A percentile compares a stretch with the other conserved stretches of the same genome.
Conservation (phyloP, 768 basidiomycete genomes). For the Mycena venus region DNA sequence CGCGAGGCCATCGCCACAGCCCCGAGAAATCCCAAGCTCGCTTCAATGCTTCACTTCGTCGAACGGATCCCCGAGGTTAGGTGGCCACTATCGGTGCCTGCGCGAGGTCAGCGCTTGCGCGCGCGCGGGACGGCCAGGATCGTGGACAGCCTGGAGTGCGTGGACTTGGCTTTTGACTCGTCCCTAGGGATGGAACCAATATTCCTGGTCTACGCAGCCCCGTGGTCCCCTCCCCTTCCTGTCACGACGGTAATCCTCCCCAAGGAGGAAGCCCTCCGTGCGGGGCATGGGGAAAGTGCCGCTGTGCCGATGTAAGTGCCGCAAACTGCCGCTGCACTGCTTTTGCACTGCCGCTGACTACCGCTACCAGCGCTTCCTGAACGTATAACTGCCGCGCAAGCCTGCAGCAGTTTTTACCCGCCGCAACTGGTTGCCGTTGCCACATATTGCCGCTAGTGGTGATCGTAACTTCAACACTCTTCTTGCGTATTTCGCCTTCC, state of each 20-base stretch:
- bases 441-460: no score
- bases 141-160: background rate
- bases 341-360: no score
- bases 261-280: constrained; percentile 4
- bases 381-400: no score
- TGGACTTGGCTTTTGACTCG: background rate
- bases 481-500: no score
- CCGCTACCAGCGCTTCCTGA: no score
- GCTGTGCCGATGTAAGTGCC: no score
- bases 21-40: background rate
- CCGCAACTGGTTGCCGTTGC: no score
- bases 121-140: background rate
- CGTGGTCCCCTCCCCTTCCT: background rate
- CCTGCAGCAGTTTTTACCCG: no score
- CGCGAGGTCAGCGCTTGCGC: background rate
- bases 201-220: background rate
- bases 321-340: no score
- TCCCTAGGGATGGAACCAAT: constrained; percentile 4
- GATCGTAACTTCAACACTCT: no score
- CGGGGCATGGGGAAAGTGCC: no score
- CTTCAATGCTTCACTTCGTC: background rate
- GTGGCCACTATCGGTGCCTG: background rate
- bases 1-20: background rate
- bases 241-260: constrained; percentile 2
- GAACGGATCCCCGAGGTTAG: background rate